phyloP scores from a whole-genome alignment of 495 filamentous ascomycete genomes.

The Penicillium herquei region DNA sequence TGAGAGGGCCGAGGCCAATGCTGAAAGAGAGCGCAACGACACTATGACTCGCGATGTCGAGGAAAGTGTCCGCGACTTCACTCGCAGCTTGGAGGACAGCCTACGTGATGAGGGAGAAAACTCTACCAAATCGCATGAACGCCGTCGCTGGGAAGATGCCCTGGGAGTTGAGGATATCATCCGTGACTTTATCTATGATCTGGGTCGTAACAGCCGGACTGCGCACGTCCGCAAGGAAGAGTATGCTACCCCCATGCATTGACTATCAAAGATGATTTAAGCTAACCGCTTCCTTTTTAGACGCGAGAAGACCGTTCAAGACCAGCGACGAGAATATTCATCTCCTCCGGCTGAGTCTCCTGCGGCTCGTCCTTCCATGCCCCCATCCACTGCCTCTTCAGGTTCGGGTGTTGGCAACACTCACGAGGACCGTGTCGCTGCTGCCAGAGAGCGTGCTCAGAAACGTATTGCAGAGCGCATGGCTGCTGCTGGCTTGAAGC shows the following conservation, averaged over 20 bases:
- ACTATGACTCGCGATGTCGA: constrained; percentile 96
- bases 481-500: constrained; percentile 87
- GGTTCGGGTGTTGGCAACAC: constrained; percentile 66
- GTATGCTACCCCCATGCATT: constrained; percentile 32
- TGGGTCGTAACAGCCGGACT: constrained; percentile 79
- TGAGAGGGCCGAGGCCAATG: constrained; percentile 74
- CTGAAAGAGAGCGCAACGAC: constrained; percentile 90
- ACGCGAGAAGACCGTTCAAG: constrained; percentile 24
- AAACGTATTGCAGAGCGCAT: constrained; percentile 97
- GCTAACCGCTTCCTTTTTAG: constrained; percentile 13
- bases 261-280: constrained; percentile 6
- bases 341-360: constrained; percentile 18
- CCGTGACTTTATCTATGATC: constrained; percentile 94
- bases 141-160: constrained; percentile 92
- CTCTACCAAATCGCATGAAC: constrained; percentile 78
- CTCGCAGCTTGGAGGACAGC: constrained; percentile 76
- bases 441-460: constrained; percentile 95
- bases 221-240: constrained; percentile 74
- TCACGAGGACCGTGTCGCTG: constrained; percentile 88
- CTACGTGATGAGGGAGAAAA: constrained; percentile 78
- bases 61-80: constrained; percentile 91
- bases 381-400: constrained; percentile 41
- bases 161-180: constrained; percentile 95
- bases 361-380: constrained; percentile 39
- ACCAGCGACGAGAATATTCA: constrained; percentile 23